Base-by-base conservation (phyloP, 2,329 filamentous ascomycete species). In the Beauveria sp. region DNA sequence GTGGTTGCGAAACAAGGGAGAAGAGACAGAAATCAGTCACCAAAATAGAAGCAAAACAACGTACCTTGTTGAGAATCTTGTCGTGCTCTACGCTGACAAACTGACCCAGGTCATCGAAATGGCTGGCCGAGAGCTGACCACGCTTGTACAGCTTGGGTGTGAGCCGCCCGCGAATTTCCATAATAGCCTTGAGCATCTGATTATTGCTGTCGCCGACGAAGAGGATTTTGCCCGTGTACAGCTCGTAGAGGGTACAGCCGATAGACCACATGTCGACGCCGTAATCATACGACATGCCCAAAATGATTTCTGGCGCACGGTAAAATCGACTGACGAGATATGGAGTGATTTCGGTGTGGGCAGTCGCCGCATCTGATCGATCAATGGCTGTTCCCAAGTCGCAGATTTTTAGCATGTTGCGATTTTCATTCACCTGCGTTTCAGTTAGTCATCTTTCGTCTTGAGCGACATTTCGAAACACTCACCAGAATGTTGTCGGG, bases 281-380 rank as follows among this genome's bases (percentile, higher is more conserved):
- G 72, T 93, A 96, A 72, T 96, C 92, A 73, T 96, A 96, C 10
- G 90, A 89, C 79, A 97, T 93, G n/a, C 95, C 95, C 3, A 99
- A 82, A 64, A 99, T 96, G 71, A 99, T 91, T 77, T 99, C 95
- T 2, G 96, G 95, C 3, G 95, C 95, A 64, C 95, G 89, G 73
- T 99, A 99, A 76, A 98, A 99, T 61, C 96, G 88, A 77, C 92
- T 97, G 70, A 98, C 92, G 1, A 99, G 86, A 71, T 98, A 98
- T 14, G 92, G 92, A 1, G 92, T 96, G 64, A 96, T 89, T 70
- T 96, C 91, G 65, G 90, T 95, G 62, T 85, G 81, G 10, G 82
- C 81, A n/a, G 81, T 85, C 22, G 82, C 82, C 1, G 83, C 83
- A 68, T 99, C 95, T 14, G 90, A 89, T 60, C 89, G 87, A 69